Evolutionary conservation across 2,329 filamentous ascomycete species (phyloP), one percentile per base, ranked within the genome.

Genomic region (Fusarium nematophilum): DNA sequence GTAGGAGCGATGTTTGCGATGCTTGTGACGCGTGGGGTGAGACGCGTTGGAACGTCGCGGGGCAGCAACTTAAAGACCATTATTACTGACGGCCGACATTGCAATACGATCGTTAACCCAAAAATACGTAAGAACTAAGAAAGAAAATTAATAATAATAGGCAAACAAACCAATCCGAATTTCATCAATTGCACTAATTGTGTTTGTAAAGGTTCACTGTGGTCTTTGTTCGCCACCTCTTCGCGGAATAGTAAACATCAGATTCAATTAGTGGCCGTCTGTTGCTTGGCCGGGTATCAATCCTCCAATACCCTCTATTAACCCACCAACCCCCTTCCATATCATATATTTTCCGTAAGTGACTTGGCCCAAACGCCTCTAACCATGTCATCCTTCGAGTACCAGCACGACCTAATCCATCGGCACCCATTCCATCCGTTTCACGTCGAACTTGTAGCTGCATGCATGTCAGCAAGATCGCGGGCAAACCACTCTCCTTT

Each of bases 371-470:
- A 5, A 43, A 57, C 51, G 23, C 33, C 34, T 30, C 23, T 29
- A 15, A 13, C 31, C 18, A 27, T 14, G 6, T 15, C 1, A 1
- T 6, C 13, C 11, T 14, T 27, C 2, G n/a, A 13, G 4, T 13
- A 3, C 26, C n/a, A 14, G 2, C 7, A 14, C 8, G 4, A 3
- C 3, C 36, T 47, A 51, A 9, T 58, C 30, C 15, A 57, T 27
- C 3, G 62, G 51, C 17, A 68, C 36, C 75, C 75, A 78, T 53
- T 72, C 69, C 68, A 76, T 73, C 45, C 71, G 69, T 9, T 70
- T 59, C 11, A 77, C 69, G 17, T 79, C 71, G 45, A 81, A 82
- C 8, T 72, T 65, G 49, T 82, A 75, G 4, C 79, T 81, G 30
- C 4, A 30, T 13, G 9, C 14, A 6, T 15, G 52, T 71, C 26